phyloP scores from a whole-genome alignment of 345 rosid species.

The Erodium maritimum region DNA sequence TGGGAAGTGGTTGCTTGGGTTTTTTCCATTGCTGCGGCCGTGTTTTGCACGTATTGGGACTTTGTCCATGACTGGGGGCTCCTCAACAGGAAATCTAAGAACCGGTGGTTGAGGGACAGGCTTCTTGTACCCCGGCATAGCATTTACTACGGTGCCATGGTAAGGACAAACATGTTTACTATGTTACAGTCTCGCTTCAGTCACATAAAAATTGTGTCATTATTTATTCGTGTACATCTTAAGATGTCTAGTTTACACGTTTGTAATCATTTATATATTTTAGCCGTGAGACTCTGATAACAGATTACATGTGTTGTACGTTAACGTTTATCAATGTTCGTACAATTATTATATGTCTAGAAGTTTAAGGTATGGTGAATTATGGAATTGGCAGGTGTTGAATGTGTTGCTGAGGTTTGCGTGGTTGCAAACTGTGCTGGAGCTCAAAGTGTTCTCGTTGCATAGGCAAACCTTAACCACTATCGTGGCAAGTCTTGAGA shows the following conservation, averaged over 20 bases:
- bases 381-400: conserved; percentile 2
- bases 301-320: no score
- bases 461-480: not conserved
- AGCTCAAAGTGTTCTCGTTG: not conserved
- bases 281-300: no score
- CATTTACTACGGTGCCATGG: conserved; percentile 5
- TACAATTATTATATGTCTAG: no score
- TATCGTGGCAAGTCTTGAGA: conserved; percentile 11
- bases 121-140: conserved; percentile 8
- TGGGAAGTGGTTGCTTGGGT: conserved; percentile 12
- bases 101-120: conserved; percentile 10
- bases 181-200: no score
- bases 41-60: conserved; percentile 8
- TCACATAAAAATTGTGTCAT: no score
- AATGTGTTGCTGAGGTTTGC: conserved; percentile 11
- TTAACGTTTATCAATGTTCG: no score
- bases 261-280: no score
- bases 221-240: no score
- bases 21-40: conserved; percentile 6
- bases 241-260: no score
- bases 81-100: conserved; percentile 8
- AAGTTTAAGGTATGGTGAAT: no score
- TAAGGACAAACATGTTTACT: not conserved
- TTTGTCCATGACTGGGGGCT: conserved; percentile 13
- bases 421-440: conserved; percentile 1